These are phyloP conservation scores for Exophiala oligosperma DNA, from an alignment of 2,329 filamentous ascomycete species.

Conservation along the genomic window DNA sequence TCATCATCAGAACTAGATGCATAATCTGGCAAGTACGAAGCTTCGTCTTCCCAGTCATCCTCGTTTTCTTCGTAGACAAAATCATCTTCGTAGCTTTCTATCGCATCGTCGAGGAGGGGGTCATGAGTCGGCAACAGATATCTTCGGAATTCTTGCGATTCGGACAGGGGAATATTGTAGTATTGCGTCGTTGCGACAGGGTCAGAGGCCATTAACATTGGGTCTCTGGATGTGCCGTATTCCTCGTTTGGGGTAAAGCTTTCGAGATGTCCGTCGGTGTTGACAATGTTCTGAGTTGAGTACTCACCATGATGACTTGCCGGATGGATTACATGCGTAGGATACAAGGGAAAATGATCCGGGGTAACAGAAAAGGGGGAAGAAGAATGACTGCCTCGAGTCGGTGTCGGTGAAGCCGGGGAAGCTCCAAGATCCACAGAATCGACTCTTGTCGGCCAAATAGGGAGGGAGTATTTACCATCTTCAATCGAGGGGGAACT, in stretches of 20 bases:
- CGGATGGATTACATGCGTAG: conserved; percentile 32
- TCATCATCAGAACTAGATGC: conserved; percentile 59
- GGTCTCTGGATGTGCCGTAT: not conserved
- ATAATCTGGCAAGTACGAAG: conserved; percentile 43
- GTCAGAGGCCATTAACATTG: not conserved
- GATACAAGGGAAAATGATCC: conserved; percentile 30
- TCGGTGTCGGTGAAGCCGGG: conserved; percentile 27
- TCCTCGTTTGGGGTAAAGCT: not conserved
- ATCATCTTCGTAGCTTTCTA: conserved; percentile 14
- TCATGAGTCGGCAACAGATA: conserved; percentile 46
- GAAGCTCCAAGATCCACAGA: conserved; percentile 38
- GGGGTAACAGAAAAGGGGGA: conserved; percentile 34
- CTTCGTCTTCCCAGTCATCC: conserved; percentile 30
- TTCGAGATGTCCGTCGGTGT: not conserved
- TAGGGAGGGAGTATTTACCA: conserved; percentile 71
- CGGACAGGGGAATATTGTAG: conserved; percentile 14
- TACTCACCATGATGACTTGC: conserved; percentile 53
- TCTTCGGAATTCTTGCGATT: conserved; percentile 32
- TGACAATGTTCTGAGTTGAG: conserved; percentile 24
- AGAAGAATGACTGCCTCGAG: conserved; percentile 31
- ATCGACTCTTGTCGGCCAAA: conserved; percentile 44
- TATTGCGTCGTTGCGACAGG: not conserved
- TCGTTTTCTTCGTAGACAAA: conserved; percentile 16
- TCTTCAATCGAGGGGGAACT: conserved; percentile 98
- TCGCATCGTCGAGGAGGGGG: conserved; percentile 38